Percentiles rank a stretch among this genome's conserved stretches.
phyloP scores from a whole-genome alignment of 495 filamentous ascomycete genomes.

The Xylaria telfairii region DNA sequence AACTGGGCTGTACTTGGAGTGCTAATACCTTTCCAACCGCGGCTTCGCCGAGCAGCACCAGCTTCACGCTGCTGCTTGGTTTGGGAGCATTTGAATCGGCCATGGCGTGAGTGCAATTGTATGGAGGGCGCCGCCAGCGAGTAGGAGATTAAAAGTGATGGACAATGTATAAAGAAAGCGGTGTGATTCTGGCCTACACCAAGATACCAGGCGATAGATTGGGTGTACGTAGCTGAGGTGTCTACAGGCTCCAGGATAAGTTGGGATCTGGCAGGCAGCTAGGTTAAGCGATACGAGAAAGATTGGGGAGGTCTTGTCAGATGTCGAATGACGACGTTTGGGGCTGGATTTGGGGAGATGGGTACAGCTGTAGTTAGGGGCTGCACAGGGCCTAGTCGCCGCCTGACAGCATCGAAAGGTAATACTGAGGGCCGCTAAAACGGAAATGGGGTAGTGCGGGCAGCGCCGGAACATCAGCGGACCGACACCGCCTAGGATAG shows the following conservation, averaged over 20 bases:
- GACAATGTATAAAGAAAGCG: constrained; percentile 1
- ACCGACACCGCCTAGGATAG: constrained; percentile 36
- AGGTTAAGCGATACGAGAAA: constrained; percentile 7
- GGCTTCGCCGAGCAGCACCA: constrained; percentile 94
- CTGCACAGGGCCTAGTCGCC: not conserved
- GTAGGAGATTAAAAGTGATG: not conserved
- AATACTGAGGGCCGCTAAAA: not conserved
- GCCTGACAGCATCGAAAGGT: constrained; percentile 2
- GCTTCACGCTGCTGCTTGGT: constrained; percentile 98
- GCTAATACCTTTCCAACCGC: constrained; percentile 91
- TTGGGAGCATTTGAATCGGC: constrained; percentile 72
- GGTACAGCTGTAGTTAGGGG: constrained; percentile 24
- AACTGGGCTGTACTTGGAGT: constrained; percentile 4
- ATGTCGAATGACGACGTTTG: constrained; percentile 42
- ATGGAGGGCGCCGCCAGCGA: not conserved
- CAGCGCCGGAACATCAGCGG: constrained; percentile 31
- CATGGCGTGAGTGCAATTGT: constrained; percentile 43
- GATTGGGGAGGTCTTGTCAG: constrained; percentile 26
- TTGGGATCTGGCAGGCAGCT: constrained; percentile 14
- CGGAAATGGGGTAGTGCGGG: not conserved
- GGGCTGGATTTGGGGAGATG: constrained; percentile 24
- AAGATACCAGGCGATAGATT: constrained; percentile 15
- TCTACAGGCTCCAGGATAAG: constrained; percentile 2
- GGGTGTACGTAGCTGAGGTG: constrained; percentile 10
- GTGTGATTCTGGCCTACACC: constrained; percentile 5